Evolutionary conservation across 352 stramenopile genomes (phyloP).

Genomic region (Thalassiosira exigua): DNA sequence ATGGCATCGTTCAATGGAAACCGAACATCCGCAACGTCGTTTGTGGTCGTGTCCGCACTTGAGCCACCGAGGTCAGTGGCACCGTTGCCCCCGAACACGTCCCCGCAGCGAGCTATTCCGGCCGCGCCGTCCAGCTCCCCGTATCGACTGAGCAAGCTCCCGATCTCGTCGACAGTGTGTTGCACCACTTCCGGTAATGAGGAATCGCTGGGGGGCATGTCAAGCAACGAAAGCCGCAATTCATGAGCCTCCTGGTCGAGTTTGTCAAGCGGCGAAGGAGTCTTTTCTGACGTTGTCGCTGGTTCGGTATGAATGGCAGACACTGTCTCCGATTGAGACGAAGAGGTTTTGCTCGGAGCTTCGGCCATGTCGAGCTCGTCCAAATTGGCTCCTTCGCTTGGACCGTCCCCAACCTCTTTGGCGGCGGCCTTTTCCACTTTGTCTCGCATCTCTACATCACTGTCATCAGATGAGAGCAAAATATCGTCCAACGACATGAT

Average conservation of each 20-base stretch:
- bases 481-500: slow-evolving; percentile 34
- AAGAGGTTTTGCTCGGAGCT: too few relatives aligned
- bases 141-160: slow-evolving; percentile 36
- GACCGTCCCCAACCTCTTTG: neutral
- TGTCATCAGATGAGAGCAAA: slow-evolving; percentile 40
- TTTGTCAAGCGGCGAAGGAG: slow-evolving; percentile 14
- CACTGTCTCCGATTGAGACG: neutral
- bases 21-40: neutral
- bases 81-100: slow-evolving; percentile 26
- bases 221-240: slow-evolving; percentile 31
- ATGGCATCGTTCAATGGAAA: slow-evolving; percentile 50
- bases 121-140: slow-evolving; percentile 42
- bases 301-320: neutral
- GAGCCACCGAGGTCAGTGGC: neutral
- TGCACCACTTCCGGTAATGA: slow-evolving; percentile 34
- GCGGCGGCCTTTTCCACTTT: neutral
- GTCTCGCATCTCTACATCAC: slow-evolving; percentile 23
- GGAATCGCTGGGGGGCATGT: slow-evolving; percentile 40
- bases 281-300: neutral
- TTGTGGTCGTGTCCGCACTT: neutral
- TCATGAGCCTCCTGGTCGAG: slow-evolving; percentile 39
- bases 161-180: slow-evolving; percentile 32
- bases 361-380: slow-evolving; percentile 10
- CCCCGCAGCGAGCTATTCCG: slow-evolving; percentile 42
- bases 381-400: neutral